Evolutionary conservation across 176 grass and related monocot species (phyloP).

Genomic region (Oryza glaberrima): DNA sequence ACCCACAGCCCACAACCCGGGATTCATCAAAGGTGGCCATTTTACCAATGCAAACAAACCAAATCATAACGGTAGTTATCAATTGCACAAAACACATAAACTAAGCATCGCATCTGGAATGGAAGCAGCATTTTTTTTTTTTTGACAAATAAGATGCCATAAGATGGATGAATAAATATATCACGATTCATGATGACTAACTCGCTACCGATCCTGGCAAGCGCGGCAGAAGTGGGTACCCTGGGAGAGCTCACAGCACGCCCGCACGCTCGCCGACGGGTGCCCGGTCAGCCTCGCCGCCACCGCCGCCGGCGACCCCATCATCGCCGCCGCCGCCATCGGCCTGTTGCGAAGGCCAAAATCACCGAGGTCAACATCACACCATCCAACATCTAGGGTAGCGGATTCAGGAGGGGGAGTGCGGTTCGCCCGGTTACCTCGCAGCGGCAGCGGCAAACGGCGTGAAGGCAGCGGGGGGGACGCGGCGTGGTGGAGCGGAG

Average conservation of each 20-base stretch:
- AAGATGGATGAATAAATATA: conserved; percentile 5
- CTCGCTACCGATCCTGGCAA: conserved; percentile 99
- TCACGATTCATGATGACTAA: conserved; percentile 57
- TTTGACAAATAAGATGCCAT: not conserved
- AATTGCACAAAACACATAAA: not conserved
- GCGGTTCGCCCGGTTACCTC: conserved; percentile 45
- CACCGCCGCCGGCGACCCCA: conserved; percentile 50
- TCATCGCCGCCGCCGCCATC: conserved; percentile 52
- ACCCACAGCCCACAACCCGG: not conserved
- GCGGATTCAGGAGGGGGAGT: not conserved
- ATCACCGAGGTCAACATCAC: not conserved
- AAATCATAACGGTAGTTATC: not conserved
- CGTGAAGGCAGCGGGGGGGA: conserved; percentile 23
- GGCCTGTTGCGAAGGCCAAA: conserved; percentile 43
- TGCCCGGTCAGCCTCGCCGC: conserved; percentile 67
- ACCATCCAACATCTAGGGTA: not conserved
- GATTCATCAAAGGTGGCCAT: not conserved
- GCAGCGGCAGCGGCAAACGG: conserved; percentile 50
- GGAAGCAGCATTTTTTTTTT: not conserved
- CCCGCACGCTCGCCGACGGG: conserved; percentile 60
- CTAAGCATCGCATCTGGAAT: not conserved
- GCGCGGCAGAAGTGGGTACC: conserved; percentile 92
- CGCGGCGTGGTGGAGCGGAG: conserved; percentile 18
- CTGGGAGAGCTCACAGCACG: conserved; percentile 94
- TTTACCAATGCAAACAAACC: not conserved